Percentiles rank a stretch among this genome's conserved stretches.
phyloP scores from a whole-genome alignment of 2,329 filamentous ascomycete genomes.

The Mariannaea elegans region DNA sequence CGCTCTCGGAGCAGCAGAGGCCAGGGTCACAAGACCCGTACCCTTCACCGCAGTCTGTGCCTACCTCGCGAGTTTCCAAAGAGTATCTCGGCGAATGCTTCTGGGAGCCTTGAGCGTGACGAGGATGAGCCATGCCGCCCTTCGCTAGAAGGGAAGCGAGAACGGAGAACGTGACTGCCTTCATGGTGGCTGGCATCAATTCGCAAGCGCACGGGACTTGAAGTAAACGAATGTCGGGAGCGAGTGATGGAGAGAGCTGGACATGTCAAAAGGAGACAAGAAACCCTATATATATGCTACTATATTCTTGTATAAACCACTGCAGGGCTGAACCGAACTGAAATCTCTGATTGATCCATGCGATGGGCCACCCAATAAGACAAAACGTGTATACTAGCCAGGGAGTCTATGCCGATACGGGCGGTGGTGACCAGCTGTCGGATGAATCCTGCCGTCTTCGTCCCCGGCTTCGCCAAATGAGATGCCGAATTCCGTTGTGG shows the following conservation, averaged over 20 bases:
- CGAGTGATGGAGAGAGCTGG: neutral
- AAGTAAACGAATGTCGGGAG: neutral
- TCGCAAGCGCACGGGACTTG: neutral
- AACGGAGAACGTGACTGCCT: constrained; percentile 14
- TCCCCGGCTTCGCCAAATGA: neutral
- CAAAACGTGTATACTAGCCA: neutral
- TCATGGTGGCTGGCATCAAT: constrained; percentile 24
- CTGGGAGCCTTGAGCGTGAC: neutral
- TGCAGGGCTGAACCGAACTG: neutral
- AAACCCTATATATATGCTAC: constrained; percentile 2
- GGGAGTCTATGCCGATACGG: neutral
- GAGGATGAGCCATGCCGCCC: constrained; percentile 16
- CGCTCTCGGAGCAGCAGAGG: constrained; percentile 48
- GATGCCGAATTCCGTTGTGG: constrained; percentile 7
- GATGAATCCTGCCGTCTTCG: constrained; percentile 6
- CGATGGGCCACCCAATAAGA: neutral
- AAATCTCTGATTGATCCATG: neutral
- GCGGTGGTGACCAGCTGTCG: constrained; percentile 1
- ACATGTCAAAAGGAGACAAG: neutral
- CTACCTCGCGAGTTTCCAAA: constrained; percentile 22
- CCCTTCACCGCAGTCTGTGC: constrained; percentile 46
- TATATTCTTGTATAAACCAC: too few relatives aligned
- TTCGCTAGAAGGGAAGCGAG: constrained; percentile 27
- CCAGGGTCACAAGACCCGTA: constrained; percentile 46
- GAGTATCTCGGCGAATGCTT: constrained; percentile 12